Evolutionary conservation across 169 alveolate species (phyloP).

Genomic region (Plasmodium sp.): DNA sequence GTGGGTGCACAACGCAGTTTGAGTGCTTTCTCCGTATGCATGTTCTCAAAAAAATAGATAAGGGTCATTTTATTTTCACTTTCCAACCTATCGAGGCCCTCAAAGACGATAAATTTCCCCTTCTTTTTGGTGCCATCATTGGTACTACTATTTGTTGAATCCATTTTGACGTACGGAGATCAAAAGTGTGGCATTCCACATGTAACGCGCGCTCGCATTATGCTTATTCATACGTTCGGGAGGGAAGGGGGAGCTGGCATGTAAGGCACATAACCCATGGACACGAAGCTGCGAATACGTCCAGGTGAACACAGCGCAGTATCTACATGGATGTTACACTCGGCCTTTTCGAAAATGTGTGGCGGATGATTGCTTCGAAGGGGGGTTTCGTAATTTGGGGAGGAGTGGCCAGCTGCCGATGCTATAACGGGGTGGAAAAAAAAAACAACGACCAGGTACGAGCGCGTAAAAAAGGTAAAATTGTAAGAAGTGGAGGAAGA

Average conservation of each 20-base stretch:
- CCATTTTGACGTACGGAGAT: neutral
- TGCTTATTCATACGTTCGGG: neutral
- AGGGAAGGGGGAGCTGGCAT: neutral
- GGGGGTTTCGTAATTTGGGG: neutral
- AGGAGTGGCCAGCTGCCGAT: neutral
- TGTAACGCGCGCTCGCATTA: neutral
- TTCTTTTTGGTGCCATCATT: constrained; percentile 48
- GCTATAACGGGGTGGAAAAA: neutral
- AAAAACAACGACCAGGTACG: too few species aligned
- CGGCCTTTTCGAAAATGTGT: neutral
- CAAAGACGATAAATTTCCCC: constrained; percentile 95
- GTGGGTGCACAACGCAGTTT: neutral
- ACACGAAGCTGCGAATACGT: neutral
- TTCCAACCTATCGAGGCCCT: constrained; percentile 94
- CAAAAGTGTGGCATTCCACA: neutral
- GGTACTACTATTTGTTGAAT: neutral
- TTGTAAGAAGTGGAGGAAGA: neutral
- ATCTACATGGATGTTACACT: neutral
- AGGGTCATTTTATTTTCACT: neutral
- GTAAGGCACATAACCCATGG: neutral
- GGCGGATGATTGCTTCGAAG: neutral
- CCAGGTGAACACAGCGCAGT: neutral
- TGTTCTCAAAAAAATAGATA: neutral
- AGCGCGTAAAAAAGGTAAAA: neutral
- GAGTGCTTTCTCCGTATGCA: neutral